Conservation (phyloP, 257 asterid species). For the Scutellaria minor region DNA sequence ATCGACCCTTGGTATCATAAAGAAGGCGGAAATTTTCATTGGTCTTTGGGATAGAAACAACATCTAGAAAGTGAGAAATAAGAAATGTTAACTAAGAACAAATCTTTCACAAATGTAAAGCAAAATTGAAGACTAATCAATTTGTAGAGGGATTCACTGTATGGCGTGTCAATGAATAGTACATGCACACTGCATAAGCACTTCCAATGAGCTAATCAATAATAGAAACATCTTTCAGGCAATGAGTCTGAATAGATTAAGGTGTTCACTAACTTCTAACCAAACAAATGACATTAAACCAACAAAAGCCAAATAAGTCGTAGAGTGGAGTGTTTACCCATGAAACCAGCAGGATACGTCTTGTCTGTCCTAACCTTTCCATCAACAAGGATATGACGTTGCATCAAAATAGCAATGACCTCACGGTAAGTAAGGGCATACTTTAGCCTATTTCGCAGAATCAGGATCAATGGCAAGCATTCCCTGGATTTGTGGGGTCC, state of each 20-base stretch:
- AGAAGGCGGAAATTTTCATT: slow-evolving; percentile 61
- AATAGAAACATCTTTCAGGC: not conserved
- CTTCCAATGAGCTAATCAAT: not conserved
- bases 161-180: not conserved
- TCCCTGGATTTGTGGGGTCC: slow-evolving; percentile 59
- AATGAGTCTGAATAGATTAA: not conserved
- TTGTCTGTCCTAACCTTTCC: slow-evolving; percentile 56
- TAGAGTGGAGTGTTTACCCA: slow-evolving; percentile 36
- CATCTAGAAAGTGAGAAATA: slow-evolving; percentile 37
- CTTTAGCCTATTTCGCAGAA: slow-evolving; percentile 48
- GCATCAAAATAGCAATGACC: slow-evolving; percentile 54
- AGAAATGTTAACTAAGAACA: not conserved
- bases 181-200: not conserved
- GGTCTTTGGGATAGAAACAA: slow-evolving; percentile 62
- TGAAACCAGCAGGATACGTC: slow-evolving; percentile 54
- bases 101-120: not conserved
- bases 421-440: slow-evolving; percentile 55
- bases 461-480: slow-evolving; percentile 53
- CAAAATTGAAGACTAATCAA: not conserved
- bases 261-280: not conserved
- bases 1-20: slow-evolving; percentile 54
- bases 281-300: not conserved
- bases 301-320: not conserved
- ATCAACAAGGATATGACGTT: slow-evolving; percentile 49
- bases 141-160: not conserved